Evolutionary conservation across 1,284 basidiomycete species (phyloP).

Genomic region (Naganishia albida): DNA sequence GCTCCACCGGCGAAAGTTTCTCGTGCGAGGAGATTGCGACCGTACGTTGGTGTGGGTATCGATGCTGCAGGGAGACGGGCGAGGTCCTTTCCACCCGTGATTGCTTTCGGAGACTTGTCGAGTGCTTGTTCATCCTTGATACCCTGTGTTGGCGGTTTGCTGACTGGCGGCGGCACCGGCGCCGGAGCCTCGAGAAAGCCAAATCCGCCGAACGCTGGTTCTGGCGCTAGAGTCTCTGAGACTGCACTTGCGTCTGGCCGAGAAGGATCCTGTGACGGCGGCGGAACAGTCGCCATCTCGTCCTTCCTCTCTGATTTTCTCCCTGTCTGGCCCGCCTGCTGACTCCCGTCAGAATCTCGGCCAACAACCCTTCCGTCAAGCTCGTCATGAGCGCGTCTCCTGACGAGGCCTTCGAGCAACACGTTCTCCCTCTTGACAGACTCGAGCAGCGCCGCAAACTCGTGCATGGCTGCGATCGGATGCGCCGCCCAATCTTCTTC

Average conservation of each 20-base stretch:
- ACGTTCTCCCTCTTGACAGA: slow-evolving; percentile 22
- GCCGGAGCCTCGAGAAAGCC: slow-evolving; percentile 10
- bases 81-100: too few relatives aligned
- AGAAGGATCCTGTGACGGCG: not conserved
- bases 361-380: slow-evolving; percentile 8
- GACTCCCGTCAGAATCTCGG: too few relatives aligned
- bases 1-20: slow-evolving; percentile 33
- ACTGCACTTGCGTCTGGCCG: not conserved
- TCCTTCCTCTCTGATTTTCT: not conserved
- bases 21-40: slow-evolving; percentile 26
- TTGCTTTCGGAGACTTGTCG: slow-evolving; percentile 2
- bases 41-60: slow-evolving; percentile 10
- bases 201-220: slow-evolving; percentile 19
- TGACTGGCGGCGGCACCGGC: not conserved
- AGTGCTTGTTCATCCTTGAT: not conserved
- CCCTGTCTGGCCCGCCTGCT: not conserved
- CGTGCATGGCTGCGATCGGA: slow-evolving; percentile 19
- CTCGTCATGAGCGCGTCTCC: slow-evolving; percentile 19
- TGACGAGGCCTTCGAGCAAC: slow-evolving; percentile 19
- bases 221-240: not conserved
- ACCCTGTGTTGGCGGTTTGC: not conserved
- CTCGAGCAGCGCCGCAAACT: slow-evolving; percentile 23
- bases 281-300: slow-evolving; percentile 8
- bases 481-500: slow-evolving; percentile 25
- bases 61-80: not conserved